Base-by-base conservation (phyloP, 1,284 basidiomycete species). In the Leccinum pachyderme region DNA sequence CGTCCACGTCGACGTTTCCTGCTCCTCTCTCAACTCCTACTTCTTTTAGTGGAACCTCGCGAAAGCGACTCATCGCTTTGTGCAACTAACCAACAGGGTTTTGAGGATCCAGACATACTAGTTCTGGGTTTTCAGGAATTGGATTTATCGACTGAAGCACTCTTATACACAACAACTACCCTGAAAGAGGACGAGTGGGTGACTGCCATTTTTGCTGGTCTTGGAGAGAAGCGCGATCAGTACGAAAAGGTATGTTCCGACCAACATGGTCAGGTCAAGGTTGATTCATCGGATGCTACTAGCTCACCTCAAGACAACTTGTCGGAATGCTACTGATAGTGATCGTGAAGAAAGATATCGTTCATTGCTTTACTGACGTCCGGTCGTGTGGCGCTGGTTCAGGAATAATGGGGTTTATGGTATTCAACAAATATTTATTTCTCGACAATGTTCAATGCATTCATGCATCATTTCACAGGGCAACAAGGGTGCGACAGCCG, bases 81-180 rank as follows among this genome's bases (percentile, higher is more conserved):
- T 15, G 22, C 43, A 13, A 4, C 59, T 22, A 67, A 47, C 5
- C n/a, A 18, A 27, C 50, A 24, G 33, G 15, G 44, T 32, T 52
- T 76, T 33, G 58, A 61, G 7, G 80, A 81, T 58, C 82, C 86
- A 15, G 89, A 91, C 65, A 59, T 91, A 11, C 66, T 89, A 25
- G 83, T 87, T 11, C 67, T 90, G 5, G 87, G 81, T 1, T 89
- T 91, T 60, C 89, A 91, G 68, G 89, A 91, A 63, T 72, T 91
- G 3, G 89, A 91, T 66, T 74, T 84, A 1, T 90, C 88, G 0
- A 77, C 88, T 0, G 87, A 88, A 67, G 87, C 89, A 7, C 72
- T 91, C 51, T 65, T 91, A 0, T 89, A 89, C 58, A 77, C 83
- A 1, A 78, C 81, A 0, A 81, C 79, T 43, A 82, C 82, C 0